A percentile compares a stretch with the other conserved stretches of the same genome.
Conservation (phyloP, 2,329 filamentous ascomycete species). For the Coleophoma eucalyptorum region DNA sequence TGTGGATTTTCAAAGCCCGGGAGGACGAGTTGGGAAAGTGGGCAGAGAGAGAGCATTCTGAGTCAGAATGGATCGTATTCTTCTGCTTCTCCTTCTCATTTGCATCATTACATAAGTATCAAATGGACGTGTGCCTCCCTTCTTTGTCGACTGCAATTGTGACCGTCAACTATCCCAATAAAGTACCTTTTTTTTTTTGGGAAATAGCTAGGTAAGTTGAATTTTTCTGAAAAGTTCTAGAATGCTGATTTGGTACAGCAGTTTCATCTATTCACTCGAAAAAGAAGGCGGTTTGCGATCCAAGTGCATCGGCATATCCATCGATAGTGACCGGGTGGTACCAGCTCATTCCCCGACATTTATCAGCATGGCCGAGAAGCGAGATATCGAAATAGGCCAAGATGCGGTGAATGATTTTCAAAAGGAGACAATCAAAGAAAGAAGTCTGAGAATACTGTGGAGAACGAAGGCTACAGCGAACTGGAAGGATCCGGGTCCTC, state of each 20-base stretch:
- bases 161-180: not conserved
- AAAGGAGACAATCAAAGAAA: not conserved
- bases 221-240: not conserved
- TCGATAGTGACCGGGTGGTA: slow-evolving; percentile 1
- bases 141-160: not conserved
- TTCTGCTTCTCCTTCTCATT: slow-evolving; percentile 1
- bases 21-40: no score
- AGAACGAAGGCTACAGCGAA: not conserved
- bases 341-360: slow-evolving; percentile 1
- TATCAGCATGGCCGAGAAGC: slow-evolving; percentile 3
- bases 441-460: not conserved
- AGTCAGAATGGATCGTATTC: not conserved
- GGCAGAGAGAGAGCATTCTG: no score
- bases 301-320: slow-evolving; percentile 3
- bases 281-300: slow-evolving; percentile 2
- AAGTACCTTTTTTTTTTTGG: not conserved
- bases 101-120: not conserved
- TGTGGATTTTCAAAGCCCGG: no score
- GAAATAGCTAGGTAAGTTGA: slow-evolving; percentile 1
- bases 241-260: slow-evolving; percentile 2
- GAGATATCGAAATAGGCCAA: not conserved
- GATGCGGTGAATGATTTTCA: not conserved
- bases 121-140: not conserved
- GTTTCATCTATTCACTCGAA: slow-evolving; percentile 1
- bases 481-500: slow-evolving; percentile 6